Conservation (phyloP, 768 basidiomycete species). For the Mycena galopus region DNA sequence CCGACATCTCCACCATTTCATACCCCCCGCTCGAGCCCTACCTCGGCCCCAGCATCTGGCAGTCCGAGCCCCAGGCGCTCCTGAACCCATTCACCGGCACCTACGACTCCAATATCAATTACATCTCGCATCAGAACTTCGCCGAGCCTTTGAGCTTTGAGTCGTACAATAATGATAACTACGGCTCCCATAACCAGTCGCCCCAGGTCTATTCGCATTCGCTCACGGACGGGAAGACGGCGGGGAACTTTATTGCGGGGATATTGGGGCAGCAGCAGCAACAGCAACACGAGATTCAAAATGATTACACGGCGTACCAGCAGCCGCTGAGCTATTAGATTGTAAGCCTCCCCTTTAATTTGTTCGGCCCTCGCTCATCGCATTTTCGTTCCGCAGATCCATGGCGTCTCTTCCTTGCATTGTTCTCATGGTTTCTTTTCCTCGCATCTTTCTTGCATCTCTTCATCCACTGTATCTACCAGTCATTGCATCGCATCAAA, state of each 20-base stretch:
- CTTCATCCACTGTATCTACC: slow-evolving; percentile 26
- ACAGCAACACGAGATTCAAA: slow-evolving; percentile 1
- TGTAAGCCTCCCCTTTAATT: neutral
- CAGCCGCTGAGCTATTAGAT: neutral
- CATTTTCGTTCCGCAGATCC: slow-evolving; percentile 6
- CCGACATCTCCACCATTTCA: neutral
- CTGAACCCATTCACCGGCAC: neutral
- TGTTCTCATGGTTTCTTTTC: neutral
- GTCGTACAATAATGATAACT: no score
- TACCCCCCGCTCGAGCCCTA: neutral
- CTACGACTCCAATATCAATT: neutral
- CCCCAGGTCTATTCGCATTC: neutral
- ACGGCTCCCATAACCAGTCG: no score
- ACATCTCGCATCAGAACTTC: slow-evolving; percentile 15
- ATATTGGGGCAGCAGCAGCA: neutral
- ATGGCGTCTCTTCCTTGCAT: neutral
- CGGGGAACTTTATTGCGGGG: slow-evolving; percentile 1
- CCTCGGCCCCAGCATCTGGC: neutral
- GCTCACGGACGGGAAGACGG: slow-evolving; percentile 10
- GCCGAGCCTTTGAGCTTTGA: slow-evolving; percentile 6
- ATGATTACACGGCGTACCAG: slow-evolving; percentile 11
- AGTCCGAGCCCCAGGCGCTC: neutral
- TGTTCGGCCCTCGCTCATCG: neutral
- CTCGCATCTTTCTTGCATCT: neutral
- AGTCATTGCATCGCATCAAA: slow-evolving; percentile 2